phyloP scores from a whole-genome alignment of 2,329 filamentous ascomycete genomes.

The Cordyceps cicadae region DNA sequence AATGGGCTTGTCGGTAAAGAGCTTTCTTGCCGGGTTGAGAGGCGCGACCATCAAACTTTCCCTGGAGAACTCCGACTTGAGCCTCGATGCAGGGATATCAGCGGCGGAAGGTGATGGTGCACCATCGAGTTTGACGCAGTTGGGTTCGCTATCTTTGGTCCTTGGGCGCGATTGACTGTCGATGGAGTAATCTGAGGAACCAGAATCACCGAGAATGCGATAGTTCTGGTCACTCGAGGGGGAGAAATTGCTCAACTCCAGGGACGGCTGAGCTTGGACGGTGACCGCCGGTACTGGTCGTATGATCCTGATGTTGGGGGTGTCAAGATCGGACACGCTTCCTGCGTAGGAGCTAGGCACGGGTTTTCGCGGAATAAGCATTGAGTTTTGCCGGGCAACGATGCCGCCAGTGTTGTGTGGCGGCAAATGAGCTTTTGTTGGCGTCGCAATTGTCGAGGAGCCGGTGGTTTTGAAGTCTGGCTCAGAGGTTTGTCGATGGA shows the following conservation, averaged over 20 bases:
- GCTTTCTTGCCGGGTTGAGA: slow-evolving; percentile 22
- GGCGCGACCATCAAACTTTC: slow-evolving; percentile 53
- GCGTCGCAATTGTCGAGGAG: slow-evolving; percentile 14
- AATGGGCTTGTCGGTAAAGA: slow-evolving; percentile 31
- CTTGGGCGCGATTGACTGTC: slow-evolving; percentile 26
- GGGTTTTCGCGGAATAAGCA: slow-evolving; percentile 7
- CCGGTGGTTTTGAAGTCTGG: slow-evolving; percentile 2
- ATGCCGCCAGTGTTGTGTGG: background rate
- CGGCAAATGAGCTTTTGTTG: slow-evolving; percentile 12
- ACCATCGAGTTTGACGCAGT: slow-evolving; percentile 46
- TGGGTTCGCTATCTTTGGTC: slow-evolving; percentile 35
- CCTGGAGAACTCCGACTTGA: slow-evolving; percentile 45
- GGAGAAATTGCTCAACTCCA: slow-evolving; percentile 15
- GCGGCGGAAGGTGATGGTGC: slow-evolving; percentile 33
- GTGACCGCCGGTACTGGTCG: background rate
- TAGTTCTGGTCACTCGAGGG: slow-evolving; percentile 43
- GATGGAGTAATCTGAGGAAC: slow-evolving; percentile 34
- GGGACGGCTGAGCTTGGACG: background rate
- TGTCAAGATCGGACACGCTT: background rate
- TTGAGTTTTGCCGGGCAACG: background rate
- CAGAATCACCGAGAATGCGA: slow-evolving; percentile 43
- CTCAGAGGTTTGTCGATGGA: slow-evolving; percentile 30
- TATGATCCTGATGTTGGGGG: background rate
- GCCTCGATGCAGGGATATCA: slow-evolving; percentile 22
- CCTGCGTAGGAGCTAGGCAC: background rate